phyloP scores from a whole-genome alignment of 176 grass and related monocot genomes.

The Musa itinerans region DNA sequence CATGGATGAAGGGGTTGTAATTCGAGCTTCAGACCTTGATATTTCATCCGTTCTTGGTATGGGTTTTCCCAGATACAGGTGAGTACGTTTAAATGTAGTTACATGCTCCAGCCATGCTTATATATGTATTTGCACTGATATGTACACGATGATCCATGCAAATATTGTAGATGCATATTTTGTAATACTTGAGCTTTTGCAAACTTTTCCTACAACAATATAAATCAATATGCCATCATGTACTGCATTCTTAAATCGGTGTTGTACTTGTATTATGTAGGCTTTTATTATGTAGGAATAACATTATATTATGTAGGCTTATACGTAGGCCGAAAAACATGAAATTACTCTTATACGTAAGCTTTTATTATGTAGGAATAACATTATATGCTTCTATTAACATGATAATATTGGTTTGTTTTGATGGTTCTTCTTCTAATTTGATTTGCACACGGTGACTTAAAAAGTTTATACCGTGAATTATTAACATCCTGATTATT shows the following conservation, averaged over 20 bases:
- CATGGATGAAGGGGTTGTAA: conserved; percentile 80
- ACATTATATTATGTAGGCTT: too few species aligned
- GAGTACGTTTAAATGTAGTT: background rate
- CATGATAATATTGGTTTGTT: too few species aligned
- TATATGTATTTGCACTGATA: background rate
- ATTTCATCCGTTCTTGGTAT: conserved; percentile 93
- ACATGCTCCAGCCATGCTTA: background rate
- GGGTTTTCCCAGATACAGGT: conserved; percentile 97
- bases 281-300: background rate
- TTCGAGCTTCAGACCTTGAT: conserved; percentile 76
- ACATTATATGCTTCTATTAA: too few species aligned
- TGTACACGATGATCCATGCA: background rate
- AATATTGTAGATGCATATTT: background rate
- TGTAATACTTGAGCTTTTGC: background rate
- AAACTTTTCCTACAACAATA: background rate
- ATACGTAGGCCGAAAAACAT: too few species aligned
- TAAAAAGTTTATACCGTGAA: background rate
- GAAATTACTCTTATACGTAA: too few species aligned
- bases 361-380: background rate
- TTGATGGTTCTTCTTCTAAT: too few species aligned
- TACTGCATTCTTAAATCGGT: too few species aligned
- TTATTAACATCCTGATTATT: background rate
- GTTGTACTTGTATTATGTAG: background rate
- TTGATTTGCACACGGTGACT: background rate
- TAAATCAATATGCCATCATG: background rate